A percentile compares a stretch with the other conserved stretches of the same genome.
Conservation (phyloP, 176 grass and related monocot species). For the Tillandsia leiboldiana region DNA sequence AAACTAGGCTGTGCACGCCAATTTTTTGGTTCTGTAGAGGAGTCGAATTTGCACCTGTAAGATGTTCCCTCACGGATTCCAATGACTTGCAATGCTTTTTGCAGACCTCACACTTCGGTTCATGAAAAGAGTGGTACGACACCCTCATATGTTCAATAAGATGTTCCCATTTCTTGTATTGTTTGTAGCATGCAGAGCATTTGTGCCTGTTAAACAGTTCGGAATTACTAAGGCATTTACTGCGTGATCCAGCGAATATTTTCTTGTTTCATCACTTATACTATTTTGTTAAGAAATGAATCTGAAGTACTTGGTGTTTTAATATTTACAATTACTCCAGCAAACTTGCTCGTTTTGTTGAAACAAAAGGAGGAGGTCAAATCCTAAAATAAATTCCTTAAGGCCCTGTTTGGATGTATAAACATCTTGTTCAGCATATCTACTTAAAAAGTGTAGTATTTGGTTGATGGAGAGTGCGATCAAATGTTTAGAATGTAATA, state of each 20-base stretch:
- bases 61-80: slow-evolving; percentile 23
- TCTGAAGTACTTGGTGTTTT: neutral
- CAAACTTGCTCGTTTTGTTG: no score
- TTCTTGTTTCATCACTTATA: neutral
- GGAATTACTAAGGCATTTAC: neutral
- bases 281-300: neutral
- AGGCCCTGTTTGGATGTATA: no score
- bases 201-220: slow-evolving; percentile 25
- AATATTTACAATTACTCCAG: neutral
- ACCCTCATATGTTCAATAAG: slow-evolving; percentile 19
- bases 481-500: no score
- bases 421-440: no score
- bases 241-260: neutral
- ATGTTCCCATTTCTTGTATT: slow-evolving; percentile 31
- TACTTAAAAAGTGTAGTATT: no score
- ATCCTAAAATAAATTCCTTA: no score
- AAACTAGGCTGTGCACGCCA: slow-evolving; percentile 2
- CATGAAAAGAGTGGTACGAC: slow-evolving; percentile 17
- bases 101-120: slow-evolving; percentile 17
- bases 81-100: slow-evolving; percentile 22
- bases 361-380: no score
- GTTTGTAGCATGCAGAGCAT: slow-evolving; percentile 27
- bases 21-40: neutral
- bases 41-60: slow-evolving; percentile 15
- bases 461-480: no score